Conservation (phyloP, 2,329 filamentous ascomycete genomes). For the Neonectria neomacrospora region DNA sequence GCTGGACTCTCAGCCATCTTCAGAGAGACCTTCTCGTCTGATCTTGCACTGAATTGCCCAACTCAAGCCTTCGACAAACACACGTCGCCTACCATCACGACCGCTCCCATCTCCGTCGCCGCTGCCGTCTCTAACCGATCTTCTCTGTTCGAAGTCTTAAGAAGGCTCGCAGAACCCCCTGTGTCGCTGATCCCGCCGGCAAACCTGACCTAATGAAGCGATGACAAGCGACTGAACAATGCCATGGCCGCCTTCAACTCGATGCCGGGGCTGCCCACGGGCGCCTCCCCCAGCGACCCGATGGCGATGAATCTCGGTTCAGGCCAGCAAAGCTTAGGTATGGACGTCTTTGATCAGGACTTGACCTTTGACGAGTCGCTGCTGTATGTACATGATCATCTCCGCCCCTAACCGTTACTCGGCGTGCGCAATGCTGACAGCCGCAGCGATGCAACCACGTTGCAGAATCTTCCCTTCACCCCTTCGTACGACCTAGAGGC, state of each 20-base stretch:
- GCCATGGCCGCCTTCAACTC: constrained; percentile 69
- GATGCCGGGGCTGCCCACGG: constrained; percentile 62
- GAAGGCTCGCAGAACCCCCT: constrained; percentile 29
- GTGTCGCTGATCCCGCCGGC: constrained; percentile 36
- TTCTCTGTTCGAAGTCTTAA: constrained; percentile 12
- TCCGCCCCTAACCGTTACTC: neutral
- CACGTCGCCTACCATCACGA: neutral
- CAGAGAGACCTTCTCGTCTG: neutral
- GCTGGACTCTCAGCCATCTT: constrained; percentile 11
- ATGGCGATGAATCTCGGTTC: constrained; percentile 58
- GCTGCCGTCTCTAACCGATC: neutral
- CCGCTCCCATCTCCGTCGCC: neutral
- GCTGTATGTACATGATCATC: constrained; percentile 57
- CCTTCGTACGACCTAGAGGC: constrained; percentile 70
- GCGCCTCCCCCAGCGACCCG: constrained; percentile 57
- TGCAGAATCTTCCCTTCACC: constrained; percentile 62
- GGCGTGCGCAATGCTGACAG: constrained; percentile 34
- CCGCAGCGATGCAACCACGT: constrained; percentile 48
- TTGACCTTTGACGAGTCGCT: constrained; percentile 67
- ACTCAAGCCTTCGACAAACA: neutral
- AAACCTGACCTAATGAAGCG: constrained; percentile 41
- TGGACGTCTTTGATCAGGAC: constrained; percentile 64
- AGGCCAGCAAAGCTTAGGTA: constrained; percentile 52
- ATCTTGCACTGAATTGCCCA: constrained; percentile 9
- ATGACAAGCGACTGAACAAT: constrained; percentile 53